Conservation (phyloP, 495 filamentous ascomycete species). For the Letharia columbiana region DNA sequence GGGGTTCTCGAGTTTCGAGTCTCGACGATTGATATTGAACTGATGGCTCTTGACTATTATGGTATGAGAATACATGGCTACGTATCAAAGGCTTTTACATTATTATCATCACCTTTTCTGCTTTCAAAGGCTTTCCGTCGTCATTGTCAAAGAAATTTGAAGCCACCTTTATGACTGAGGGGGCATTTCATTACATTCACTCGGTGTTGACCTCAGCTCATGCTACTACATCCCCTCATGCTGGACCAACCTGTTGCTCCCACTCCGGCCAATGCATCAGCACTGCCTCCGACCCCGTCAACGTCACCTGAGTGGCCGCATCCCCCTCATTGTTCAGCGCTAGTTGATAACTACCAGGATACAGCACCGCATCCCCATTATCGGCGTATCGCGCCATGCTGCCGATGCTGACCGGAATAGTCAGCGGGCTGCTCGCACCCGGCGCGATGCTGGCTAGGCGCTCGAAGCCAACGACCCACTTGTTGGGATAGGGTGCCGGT, state of each 20-base stretch:
- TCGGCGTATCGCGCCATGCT: conserved; percentile 40
- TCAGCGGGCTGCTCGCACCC: conserved; percentile 31
- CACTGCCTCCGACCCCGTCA: neutral
- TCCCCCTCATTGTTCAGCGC: conserved; percentile 39
- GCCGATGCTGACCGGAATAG: conserved; percentile 36
- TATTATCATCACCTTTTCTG: too few species aligned
- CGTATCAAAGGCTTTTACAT: too few species aligned
- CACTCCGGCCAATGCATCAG: conserved; percentile 1
- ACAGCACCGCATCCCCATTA: conserved; percentile 51
- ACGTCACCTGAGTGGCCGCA: neutral
- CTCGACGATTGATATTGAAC: too few species aligned
- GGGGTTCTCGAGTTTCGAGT: too few species aligned
- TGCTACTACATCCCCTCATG: too few species aligned
- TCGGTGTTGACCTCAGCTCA: too few species aligned
- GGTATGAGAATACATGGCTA: too few species aligned
- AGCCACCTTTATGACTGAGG: too few species aligned
- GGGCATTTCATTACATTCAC: too few species aligned
- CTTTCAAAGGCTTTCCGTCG: too few species aligned
- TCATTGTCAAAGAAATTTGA: too few species aligned
- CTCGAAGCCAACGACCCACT: conserved; percentile 53
- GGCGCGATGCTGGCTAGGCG: conserved; percentile 41
- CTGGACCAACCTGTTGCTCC: neutral
- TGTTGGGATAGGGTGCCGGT: conserved; percentile 53
- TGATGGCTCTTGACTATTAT: too few species aligned
- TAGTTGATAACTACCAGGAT: conserved; percentile 56